Percentiles rank a stretch among this genome's conserved stretches.
These are phyloP conservation scores for Ceratobasidium papillatum DNA, from an alignment of 1,284 basidiomycete genomes.

Conservation along the genomic window DNA sequence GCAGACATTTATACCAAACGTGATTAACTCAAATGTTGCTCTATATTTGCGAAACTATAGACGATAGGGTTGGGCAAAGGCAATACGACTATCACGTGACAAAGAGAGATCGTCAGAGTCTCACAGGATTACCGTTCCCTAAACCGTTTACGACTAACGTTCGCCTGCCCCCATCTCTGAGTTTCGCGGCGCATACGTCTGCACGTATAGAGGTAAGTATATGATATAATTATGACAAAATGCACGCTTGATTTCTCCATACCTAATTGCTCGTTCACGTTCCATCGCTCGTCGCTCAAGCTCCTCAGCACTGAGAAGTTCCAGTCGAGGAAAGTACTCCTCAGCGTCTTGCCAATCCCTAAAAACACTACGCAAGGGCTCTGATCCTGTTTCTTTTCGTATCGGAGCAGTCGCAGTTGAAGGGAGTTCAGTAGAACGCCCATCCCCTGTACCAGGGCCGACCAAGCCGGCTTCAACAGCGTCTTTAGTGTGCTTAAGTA, in stretches of 20 bases:
- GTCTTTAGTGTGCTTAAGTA: conserved; percentile 93
- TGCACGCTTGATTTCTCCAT: conserved; percentile 48
- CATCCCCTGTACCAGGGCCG: conserved; percentile 51
- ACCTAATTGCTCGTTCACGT: conserved; percentile 78
- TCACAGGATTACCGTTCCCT: conserved; percentile 20
- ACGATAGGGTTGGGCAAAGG: conserved; percentile 7
- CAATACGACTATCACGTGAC: conserved; percentile 18
- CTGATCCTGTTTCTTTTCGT: conserved; percentile 26
- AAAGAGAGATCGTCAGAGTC: too few species aligned
- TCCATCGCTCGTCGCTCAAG: conserved; percentile 87
- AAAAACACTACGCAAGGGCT: conserved; percentile 70
- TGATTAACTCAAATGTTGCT: too few species aligned
- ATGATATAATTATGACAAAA: neutral
- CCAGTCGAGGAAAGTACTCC: conserved; percentile 90
- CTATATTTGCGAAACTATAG: neutral
- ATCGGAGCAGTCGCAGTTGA: neutral
- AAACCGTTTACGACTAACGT: conserved; percentile 31
- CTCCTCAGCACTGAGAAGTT: conserved; percentile 88
- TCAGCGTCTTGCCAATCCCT: conserved; percentile 93
- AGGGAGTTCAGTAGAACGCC: neutral
- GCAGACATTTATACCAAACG: neutral
- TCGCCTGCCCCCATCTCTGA: conserved; percentile 37
- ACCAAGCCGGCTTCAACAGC: conserved; percentile 93
- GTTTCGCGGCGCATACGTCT: conserved; percentile 41
- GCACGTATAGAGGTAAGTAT: neutral